Percentiles rank a stretch among this genome's conserved stretches.
phyloP scores from a whole-genome alignment of 2,329 filamentous ascomycete genomes.

The Pseudogymnoascus sp. region DNA sequence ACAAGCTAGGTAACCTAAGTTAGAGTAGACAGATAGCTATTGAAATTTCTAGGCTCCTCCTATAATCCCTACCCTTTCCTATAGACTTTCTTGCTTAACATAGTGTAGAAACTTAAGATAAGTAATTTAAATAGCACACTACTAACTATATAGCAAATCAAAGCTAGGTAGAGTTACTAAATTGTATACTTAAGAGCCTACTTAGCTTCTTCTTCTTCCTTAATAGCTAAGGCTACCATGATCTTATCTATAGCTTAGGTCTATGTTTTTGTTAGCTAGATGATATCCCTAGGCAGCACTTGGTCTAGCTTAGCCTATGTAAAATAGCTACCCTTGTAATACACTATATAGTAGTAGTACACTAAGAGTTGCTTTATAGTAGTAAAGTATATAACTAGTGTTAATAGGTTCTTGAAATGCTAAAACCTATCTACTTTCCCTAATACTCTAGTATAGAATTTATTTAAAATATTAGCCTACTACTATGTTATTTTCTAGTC shows the following conservation, averaged over 20 bases:
- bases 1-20: constrained; percentile 15
- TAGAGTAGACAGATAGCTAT: constrained; percentile 13
- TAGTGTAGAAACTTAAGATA: constrained; percentile 14
- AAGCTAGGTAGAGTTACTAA: constrained; percentile 10
- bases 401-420: constrained; percentile 15
- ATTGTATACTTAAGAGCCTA: constrained; percentile 14
- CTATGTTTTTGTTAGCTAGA: background rate
- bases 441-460: constrained; percentile 11
- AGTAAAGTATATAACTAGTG: constrained; percentile 15
- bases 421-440: constrained; percentile 10
- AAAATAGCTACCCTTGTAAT: constrained; percentile 11
- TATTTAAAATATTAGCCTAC: constrained; percentile 15
- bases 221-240: constrained; percentile 9
- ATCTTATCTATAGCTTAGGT: constrained; percentile 14
- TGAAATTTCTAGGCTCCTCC: constrained; percentile 11
- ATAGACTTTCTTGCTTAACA: constrained; percentile 6
- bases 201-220: constrained; percentile 10
- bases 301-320: background rate
- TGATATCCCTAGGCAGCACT: background rate
- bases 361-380: constrained; percentile 15
- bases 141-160: constrained; percentile 14
- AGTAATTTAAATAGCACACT: constrained; percentile 13
- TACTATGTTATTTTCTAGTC: constrained; percentile 15
- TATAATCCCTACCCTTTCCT: constrained; percentile 3
- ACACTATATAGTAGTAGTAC: constrained; percentile 14